Conservation (phyloP, 306 rosid species). For the Prunus mongolica region DNA sequence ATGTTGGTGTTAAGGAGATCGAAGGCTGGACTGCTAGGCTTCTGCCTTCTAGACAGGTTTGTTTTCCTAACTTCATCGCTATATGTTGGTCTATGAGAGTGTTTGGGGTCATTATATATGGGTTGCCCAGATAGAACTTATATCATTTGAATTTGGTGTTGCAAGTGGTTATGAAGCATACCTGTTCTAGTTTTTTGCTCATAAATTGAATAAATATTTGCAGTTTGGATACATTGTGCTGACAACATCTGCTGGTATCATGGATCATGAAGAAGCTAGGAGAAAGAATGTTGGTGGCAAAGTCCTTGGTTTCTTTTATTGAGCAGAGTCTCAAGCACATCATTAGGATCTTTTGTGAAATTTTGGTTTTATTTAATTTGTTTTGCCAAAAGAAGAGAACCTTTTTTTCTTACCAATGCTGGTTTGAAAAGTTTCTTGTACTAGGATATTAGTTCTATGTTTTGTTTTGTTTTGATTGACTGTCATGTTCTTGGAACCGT, state of each 20-base stretch:
- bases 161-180: not conserved
- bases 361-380: slow-evolving; percentile 5
- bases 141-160: not conserved
- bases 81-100: not conserved
- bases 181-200: not conserved
- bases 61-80: not conserved
- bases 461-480: slow-evolving; percentile 4
- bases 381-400: not conserved
- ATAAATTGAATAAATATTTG: not conserved
- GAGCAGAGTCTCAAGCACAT: not conserved
- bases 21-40: slow-evolving; percentile 46
- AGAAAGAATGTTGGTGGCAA: slow-evolving; percentile 47
- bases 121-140: no score
- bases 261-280: slow-evolving; percentile 43
- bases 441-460: not conserved
- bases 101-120: not conserved
- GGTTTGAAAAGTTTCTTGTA: slow-evolving; percentile 8
- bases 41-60: slow-evolving; percentile 45
- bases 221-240: slow-evolving; percentile 42
- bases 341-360: not conserved
- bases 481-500: not conserved
- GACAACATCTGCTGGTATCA: slow-evolving; percentile 46
- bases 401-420: not conserved
- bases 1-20: slow-evolving; percentile 39
- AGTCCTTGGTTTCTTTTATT: slow-evolving; percentile 42